Evolutionary conservation across 495 filamentous ascomycete species (phyloP), one percentile per base, ranked within the genome.

Genomic region (Podospora fimiseda): DNA sequence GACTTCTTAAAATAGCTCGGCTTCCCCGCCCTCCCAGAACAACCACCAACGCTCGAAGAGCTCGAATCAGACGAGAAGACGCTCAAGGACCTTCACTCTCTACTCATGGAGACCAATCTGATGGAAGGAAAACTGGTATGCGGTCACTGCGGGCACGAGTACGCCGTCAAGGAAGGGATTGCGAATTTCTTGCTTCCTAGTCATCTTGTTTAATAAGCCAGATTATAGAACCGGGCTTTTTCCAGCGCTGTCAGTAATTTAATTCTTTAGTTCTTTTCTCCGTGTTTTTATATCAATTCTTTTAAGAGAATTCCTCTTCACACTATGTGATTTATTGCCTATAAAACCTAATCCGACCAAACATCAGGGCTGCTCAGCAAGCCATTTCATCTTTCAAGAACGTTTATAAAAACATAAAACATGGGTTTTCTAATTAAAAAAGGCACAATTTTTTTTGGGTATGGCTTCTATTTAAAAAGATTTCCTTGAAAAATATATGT

Each of bases 141-240:
- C 65, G 90, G 83, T 44, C 87, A 86, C 65, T 97, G 93, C 70
- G 87, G 87, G 51, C 90, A 97, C 67, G 85, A 92, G 70, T 97
- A 97, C 69, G 80, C 81, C 60, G 84, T 99, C 39, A 87, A 88
- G 64, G 90, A 97, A 70, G 94, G 93, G 19, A 95, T 97, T 61
- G 88, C 90, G 42, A 97, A 97, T 67, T 98, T 98, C 63, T 73
- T 98, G 58, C 72, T 98, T 64, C 93, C 93, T 15, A 91, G 85
- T 61, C 93, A 97, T 74, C 70, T 97, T 61, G 93, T 89, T 48
- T 80, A 65, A n/a, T n/a, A n/a, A 71, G 18, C 27, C 27, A n/a
- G n/a, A n/a, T n/a, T n/a, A n/a, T n/a, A n/a, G n/a, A n/a, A n/a
- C n/a, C n/a, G n/a, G n/a, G n/a, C n/a, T n/a, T n/a, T n/a, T n/a